These are phyloP conservation scores for Xylaria grammica DNA, from an alignment of 495 filamentous ascomycete genomes.

Conservation along the genomic window DNA sequence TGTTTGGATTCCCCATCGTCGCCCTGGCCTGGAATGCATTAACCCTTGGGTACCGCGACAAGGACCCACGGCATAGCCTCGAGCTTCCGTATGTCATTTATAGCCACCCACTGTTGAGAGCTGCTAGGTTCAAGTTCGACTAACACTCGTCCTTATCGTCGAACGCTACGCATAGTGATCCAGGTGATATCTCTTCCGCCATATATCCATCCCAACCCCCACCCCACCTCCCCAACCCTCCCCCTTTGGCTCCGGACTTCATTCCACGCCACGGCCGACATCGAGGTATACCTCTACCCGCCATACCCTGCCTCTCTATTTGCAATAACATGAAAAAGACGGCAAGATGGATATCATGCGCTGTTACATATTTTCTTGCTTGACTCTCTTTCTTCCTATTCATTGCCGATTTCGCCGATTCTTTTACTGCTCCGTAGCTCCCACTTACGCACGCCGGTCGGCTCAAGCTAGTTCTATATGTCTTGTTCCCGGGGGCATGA, in stretches of 20 bases:
- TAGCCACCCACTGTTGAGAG: background rate
- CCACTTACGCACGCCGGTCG: background rate
- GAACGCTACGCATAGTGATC: background rate
- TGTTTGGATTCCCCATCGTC: background rate
- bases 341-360: background rate
- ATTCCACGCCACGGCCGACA: conserved; percentile 37
- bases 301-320: conserved; percentile 33
- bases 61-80: background rate
- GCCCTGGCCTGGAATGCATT: conserved; percentile 7
- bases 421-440: background rate
- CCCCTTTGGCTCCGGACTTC: conserved; percentile 9
- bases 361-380: background rate
- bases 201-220: background rate
- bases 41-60: background rate
- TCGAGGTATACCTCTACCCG: conserved; percentile 21
- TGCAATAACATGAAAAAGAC: background rate
- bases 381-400: background rate
- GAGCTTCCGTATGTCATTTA: background rate
- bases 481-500: background rate
- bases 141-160: background rate
- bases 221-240: background rate
- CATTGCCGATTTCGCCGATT: background rate
- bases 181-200: background rate
- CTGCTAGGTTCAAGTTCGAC: background rate
- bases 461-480: background rate